Evolutionary conservation across 352 stramenopile genomes (phyloP), one percentile per base, ranked within the genome.

Genomic region (Pythium chondricola): DNA sequence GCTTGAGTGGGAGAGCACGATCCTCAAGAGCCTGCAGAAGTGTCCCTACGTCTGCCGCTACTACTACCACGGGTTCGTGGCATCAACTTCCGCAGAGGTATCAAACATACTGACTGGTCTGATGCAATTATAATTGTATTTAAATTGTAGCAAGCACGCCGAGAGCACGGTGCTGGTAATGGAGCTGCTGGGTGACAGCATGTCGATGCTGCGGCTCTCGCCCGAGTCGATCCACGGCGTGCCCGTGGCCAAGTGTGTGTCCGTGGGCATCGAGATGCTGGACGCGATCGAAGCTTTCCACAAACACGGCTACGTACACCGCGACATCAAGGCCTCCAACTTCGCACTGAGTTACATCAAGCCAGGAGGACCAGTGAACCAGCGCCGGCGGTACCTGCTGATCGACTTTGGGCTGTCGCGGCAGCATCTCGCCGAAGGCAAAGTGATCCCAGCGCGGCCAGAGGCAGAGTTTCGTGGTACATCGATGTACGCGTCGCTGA

Each of bases 241-340:
- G 7, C 78, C 82, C 16, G 43, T 91, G 13, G 53, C 69, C 33
- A 83, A 86, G 49, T 77, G 75, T n/a, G 65, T 91, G 6, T 62
- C 70, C 2, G 83, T 91, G 5, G 83, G 76, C 0, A 50, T 94
- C 14, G 75, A 92, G 65, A 94, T 95, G 85, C 61, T 95, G 48
- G 75, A 92, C 44, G 88, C 75, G 46, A 89, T 95, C 32, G 82
- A 94, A 45, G 76, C 81, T 1, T 92, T 93, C 41, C 85, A 95
- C 59, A 64, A 61, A 21, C 79, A 89, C 46, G 85, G 83, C 9
- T 95, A 88, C 50, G 79, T 95, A 17, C 85, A 95, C 48, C 79
- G 83, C 8, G 85, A 95, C 57, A 87, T 95, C 52, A 95, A 95
- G 57, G 82, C 85, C 14, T 93, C 82, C 17, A 95, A 95, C 48